A percentile compares a stretch with the other conserved stretches of the same genome.
phyloP scores from a whole-genome alignment of 306 rosid species.

The Cucumis cinereus region DNA sequence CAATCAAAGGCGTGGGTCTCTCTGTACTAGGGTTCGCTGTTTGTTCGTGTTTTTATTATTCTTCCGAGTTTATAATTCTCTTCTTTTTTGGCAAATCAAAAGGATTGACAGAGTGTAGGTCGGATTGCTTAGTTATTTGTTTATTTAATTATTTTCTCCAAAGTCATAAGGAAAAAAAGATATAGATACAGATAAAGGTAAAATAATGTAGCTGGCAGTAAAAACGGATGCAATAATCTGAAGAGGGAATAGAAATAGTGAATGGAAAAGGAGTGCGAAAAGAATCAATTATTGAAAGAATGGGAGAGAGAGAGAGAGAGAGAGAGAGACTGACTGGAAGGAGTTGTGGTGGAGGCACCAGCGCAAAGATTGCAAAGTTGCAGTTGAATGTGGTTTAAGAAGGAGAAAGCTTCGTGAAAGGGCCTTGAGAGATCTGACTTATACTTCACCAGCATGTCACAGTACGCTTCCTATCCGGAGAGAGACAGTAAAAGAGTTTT shows the following conservation, averaged over 20 bases:
- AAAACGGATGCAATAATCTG: background rate
- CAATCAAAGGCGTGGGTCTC: slow-evolving; percentile 9
- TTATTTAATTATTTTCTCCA: background rate
- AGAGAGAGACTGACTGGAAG: slow-evolving; percentile 1
- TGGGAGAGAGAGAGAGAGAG: background rate
- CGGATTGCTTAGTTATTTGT: background rate
- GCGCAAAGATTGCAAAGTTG: background rate
- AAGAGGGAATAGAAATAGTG: background rate
- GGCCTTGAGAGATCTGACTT: slow-evolving; percentile 2
- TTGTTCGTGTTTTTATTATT: background rate
- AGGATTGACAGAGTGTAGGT: background rate
- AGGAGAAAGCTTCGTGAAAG: background rate
- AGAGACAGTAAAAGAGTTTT: background rate
- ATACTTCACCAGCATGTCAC: background rate
- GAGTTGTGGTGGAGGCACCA: background rate
- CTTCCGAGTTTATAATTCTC: background rate
- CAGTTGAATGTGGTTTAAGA: background rate
- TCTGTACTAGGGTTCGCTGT: slow-evolving; percentile 6
- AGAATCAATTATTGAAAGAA: background rate
- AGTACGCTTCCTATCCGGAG: slow-evolving; percentile 1
- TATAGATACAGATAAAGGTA: background rate
- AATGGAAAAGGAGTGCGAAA: background rate
- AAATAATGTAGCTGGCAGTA: background rate
- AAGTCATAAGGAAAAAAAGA: background rate
- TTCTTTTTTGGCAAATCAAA: background rate